Evolutionary conservation across 306 rosid genomes (phyloP), one percentile per base, ranked within the genome.

Genomic region (Aeschynomene evenia): DNA sequence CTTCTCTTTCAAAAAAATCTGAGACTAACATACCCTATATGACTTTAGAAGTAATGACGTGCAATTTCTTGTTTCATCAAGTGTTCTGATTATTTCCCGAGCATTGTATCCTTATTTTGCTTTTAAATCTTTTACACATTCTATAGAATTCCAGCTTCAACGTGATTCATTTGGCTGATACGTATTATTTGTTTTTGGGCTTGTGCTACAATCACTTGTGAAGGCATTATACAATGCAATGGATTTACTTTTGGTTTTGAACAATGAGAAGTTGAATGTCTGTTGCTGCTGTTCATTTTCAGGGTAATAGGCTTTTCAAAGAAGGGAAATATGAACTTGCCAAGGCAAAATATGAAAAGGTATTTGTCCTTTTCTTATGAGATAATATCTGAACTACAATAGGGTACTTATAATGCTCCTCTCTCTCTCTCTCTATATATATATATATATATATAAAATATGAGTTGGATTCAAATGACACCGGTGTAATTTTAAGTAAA

Each of bases 321-420:
- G 97, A 95, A 83, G 95, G 95, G 75, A 95, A 91, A 66, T 89
- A 82, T 77, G 95, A 89, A 79, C 97, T 91, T 77, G 96, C 97
- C 19, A 95, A 91, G 86, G 96, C 96, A 64, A 95, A 95, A 80
- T 95, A 95, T 81, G 99, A 95, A 66, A 91, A 95, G 97, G 99
- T 87, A 85, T 24, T 51, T 5, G 26, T 42, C 54, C 57, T 72
- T 77, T 55, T 42, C 15, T 69, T 10, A 64, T 59, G 56, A 15
- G 36, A 39, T 13, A 51, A 66, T 50, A 33, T 45, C 15, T 31
- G n/a, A 46, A 64, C 50, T 56, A 11, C 15, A 12, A 19, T 64
- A 51, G 34, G 55, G 22, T 21, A 29, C 3, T 13, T 18, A 55
- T 29, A 28, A 20, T 61, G 52, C 51, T 66, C 43, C 68, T 26